Evolutionary conservation across 2,329 filamentous ascomycete genomes (phyloP).

Genomic region (Paecilomyces niveus): DNA sequence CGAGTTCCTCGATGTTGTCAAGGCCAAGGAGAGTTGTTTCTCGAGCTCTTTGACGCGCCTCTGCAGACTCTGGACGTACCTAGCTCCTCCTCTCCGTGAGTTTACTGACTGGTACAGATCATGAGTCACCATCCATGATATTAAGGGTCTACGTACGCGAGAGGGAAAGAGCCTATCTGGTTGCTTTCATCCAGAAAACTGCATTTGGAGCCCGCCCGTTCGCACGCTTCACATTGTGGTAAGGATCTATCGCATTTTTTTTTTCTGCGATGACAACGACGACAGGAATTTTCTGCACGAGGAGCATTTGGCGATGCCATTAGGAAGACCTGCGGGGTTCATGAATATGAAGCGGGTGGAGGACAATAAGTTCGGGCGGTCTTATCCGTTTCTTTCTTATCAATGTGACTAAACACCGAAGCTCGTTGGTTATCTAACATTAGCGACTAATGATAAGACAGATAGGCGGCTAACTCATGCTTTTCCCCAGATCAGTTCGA

Average conservation of each 20-base stretch:
- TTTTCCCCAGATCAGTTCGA: constrained; percentile 27
- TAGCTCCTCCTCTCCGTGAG: constrained; percentile 7
- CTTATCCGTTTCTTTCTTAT: not conserved
- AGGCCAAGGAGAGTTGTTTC: not conserved
- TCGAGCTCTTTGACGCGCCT: constrained; percentile 18
- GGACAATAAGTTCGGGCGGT: not conserved
- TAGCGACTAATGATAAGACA: not conserved
- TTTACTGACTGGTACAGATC: not conserved
- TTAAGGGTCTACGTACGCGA: constrained; percentile 25
- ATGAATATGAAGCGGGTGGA: not conserved
- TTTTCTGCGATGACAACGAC: constrained; percentile 37
- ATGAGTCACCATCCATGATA: not conserved
- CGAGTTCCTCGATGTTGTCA: not conserved
- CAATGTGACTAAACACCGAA: not conserved
- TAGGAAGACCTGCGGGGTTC: constrained; percentile 1
- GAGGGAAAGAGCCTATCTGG: constrained; percentile 34
- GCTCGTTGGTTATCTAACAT: not conserved
- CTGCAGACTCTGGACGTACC: constrained; percentile 31
- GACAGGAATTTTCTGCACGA: constrained; percentile 26
- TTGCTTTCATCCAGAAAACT: constrained; percentile 36
- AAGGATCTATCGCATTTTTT: constrained; percentile 37
- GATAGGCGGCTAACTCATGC: not conserved
- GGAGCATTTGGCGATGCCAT: constrained; percentile 11
- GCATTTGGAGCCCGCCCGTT: constrained; percentile 28
- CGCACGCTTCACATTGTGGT: constrained; percentile 35